Evolutionary conservation across 257 asterid species (phyloP), one percentile per base, ranked within the genome.

Genomic region (Plectranthus barbatus): DNA sequence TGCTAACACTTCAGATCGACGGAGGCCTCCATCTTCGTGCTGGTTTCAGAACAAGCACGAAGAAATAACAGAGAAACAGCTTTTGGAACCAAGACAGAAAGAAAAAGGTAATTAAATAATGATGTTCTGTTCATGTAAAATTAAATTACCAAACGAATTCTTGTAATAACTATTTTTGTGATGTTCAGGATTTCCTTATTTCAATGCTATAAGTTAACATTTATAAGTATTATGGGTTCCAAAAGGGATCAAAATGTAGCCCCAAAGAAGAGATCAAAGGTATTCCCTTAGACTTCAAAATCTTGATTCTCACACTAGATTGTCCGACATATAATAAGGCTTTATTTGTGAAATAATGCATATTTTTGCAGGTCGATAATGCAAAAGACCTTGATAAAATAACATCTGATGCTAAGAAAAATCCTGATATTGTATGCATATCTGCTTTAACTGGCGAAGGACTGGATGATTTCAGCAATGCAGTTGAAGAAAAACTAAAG

Each of bases 371-470:
- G 96, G 90, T 92, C n/a, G 99, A 92, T 73, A 92, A 83, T 62
- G 91, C 92, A 20, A 67, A 49, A 23, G 75, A 89, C 73, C 93
- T 88, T 21, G 84, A 83, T 59, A 83, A 76, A 71, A 42, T 86
- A 39, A 85, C 72, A 70, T 74, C 80, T 49, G 90, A 88, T 55
- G 96, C 97, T 34, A 50, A 67, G 83, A 56, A 47, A 50, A 80
- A 76, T 51, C 76, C 70, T 13, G 86, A 86, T 77, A 84, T 78
- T 29, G 71, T 89, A 29, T 89, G 97, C 76, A 58, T 92, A 67
- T 92, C 99, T 78, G 97, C 99, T 81, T 76, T 86, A 62, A 84
- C 92, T 36, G 97, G 99, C 59, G 97, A 92, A 77, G 99, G 99
- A 33, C 66, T 92, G 24, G 97, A 89, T 62, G 91, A 89, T 39